Evolutionary conservation across 305 asterid species (phyloP).

Genomic region (Solanum aculeatissimum): DNA sequence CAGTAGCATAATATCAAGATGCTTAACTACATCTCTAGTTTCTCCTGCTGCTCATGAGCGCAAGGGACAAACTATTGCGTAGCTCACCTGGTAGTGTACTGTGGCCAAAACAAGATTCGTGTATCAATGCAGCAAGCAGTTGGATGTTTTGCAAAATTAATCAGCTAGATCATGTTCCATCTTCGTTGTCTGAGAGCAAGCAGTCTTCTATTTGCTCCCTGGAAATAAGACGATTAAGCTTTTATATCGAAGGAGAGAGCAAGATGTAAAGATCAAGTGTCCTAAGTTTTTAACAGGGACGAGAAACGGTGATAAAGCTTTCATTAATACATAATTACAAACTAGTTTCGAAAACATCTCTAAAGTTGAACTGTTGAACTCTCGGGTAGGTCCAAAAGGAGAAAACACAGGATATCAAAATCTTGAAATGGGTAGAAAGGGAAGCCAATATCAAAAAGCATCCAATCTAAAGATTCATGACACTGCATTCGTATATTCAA

Average conservation of each 20-base stretch:
- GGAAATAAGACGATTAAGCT: not conserved
- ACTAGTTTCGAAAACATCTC: not conserved
- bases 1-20: not conserved
- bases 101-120: not conserved
- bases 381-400: not conserved
- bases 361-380: not conserved
- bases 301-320: not conserved
- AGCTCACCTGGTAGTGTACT: not conserved
- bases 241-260: not conserved
- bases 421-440: not conserved
- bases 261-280: not conserved
- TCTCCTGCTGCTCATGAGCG: not conserved
- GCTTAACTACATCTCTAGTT: not conserved
- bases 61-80: not conserved
- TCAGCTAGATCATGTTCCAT: conserved; percentile 14
- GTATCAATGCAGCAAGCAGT: not conserved
- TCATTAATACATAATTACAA: not conserved
- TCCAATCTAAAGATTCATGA: not conserved
- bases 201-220: conserved; percentile 62
- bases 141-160: not conserved
- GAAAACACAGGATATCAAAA: not conserved
- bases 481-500: not conserved
- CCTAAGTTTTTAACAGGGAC: not conserved
- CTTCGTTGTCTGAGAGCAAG: conserved; percentile 37
- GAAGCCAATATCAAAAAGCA: not conserved